These are phyloP conservation scores for Colletotrichum sp. DNA, from an alignment of 2,329 filamentous ascomycete genomes.

Conservation along the genomic window DNA sequence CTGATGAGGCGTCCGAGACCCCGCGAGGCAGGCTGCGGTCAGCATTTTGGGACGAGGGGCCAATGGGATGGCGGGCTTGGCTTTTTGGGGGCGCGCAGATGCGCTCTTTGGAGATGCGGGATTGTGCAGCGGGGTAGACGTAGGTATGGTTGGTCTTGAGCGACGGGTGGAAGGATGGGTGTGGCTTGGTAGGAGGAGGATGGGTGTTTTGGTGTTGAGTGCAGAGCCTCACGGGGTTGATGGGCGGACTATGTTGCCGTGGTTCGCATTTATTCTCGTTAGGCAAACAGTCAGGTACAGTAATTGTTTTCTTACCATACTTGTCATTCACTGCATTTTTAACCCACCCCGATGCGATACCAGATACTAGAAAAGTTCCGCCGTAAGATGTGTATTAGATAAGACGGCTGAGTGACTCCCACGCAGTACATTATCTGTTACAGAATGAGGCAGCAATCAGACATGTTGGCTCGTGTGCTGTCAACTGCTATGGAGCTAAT, in stretches of 20 bases:
- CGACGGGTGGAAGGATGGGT: not conserved
- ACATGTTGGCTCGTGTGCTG: too few relatives aligned
- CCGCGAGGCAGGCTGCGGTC: not conserved
- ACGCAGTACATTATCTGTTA: too few relatives aligned
- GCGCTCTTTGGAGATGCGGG: not conserved
- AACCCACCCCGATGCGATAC: too few relatives aligned
- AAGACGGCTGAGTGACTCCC: too few relatives aligned
- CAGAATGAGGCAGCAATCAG: too few relatives aligned
- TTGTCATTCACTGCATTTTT: too few relatives aligned
- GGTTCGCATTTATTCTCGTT: not conserved
- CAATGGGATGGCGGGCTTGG: not conserved
- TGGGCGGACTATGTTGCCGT: not conserved
- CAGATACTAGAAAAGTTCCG: too few relatives aligned
- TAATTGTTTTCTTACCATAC: too few relatives aligned
- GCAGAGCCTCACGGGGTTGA: not conserved
- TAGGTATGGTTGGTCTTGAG: not conserved
- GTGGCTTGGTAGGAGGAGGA: not conserved
- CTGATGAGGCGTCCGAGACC: not conserved
- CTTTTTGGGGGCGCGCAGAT: not conserved
- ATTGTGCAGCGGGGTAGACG: not conserved
- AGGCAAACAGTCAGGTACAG: too few relatives aligned
- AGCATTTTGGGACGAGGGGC: not conserved
- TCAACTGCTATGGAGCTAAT: too few relatives aligned
- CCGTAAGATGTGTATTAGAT: too few relatives aligned
- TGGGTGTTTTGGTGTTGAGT: not conserved